phyloP scores from a whole-genome alignment of 352 stramenopile genomes.

The Plasmopara viticola region DNA sequence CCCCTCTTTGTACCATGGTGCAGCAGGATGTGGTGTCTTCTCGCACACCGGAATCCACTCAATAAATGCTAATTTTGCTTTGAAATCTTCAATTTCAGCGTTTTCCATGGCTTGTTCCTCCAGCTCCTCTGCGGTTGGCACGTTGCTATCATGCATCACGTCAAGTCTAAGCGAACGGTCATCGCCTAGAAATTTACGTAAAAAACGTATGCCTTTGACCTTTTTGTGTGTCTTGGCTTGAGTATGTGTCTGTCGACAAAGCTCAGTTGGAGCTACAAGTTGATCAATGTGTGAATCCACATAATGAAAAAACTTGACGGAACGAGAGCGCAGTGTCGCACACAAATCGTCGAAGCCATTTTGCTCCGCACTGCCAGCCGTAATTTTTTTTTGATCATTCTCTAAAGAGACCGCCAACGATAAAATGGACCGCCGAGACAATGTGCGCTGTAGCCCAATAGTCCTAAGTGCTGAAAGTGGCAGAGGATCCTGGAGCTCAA shows the following conservation, averaged over 20 bases:
- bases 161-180: slow-evolving; percentile 18
- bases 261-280: slow-evolving; percentile 25
- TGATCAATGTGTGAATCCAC: slow-evolving; percentile 55
- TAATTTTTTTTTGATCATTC: slow-evolving; percentile 39
- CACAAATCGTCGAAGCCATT: slow-evolving; percentile 15
- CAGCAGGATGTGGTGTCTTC: slow-evolving; percentile 24
- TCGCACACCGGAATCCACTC: slow-evolving; percentile 52
- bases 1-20: slow-evolving; percentile 36
- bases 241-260: slow-evolving; percentile 20
- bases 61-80: slow-evolving; percentile 47
- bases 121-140: slow-evolving; percentile 15
- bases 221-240: slow-evolving; percentile 39
- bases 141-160: not conserved
- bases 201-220: slow-evolving; percentile 45
- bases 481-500: slow-evolving; percentile 49
- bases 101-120: slow-evolving; percentile 32
- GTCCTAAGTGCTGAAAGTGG: slow-evolving; percentile 49
- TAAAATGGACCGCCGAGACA: slow-evolving; percentile 58
- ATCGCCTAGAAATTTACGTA: slow-evolving; percentile 41
- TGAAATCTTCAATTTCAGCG: slow-evolving; percentile 59
- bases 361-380: slow-evolving; percentile 3
- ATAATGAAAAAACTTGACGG: slow-evolving; percentile 56
- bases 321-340: slow-evolving; percentile 28
- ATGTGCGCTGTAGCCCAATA: slow-evolving; percentile 56
- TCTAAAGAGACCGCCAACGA: slow-evolving; percentile 55